A percentile compares a stretch with the other conserved stretches of the same genome.
These are phyloP conservation scores for Mycena amicta DNA, from an alignment of 768 basidiomycete genomes.

Conservation along the genomic window DNA sequence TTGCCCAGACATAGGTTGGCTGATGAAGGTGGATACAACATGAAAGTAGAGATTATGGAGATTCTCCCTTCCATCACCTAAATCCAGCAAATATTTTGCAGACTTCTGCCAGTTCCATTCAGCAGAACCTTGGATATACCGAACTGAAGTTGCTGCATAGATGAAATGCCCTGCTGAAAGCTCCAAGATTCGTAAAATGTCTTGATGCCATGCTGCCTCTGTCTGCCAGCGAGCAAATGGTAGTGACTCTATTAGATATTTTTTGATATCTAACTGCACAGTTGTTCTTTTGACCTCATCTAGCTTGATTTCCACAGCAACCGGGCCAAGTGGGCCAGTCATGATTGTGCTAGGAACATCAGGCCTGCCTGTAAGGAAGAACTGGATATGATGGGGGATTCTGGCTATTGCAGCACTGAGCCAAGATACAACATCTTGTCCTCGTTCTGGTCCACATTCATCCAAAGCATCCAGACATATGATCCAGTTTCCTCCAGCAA, in stretches of 20 bases:
- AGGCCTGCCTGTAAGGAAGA: slow-evolving; percentile 9
- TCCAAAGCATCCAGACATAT: slow-evolving; percentile 3
- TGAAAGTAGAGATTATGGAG: not conserved
- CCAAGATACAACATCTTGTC: slow-evolving; percentile 3
- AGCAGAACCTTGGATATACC: not conserved
- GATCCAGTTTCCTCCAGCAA: not conserved
- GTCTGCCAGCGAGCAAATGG: not conserved
- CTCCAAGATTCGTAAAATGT: not conserved
- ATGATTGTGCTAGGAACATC: not conserved
- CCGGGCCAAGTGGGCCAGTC: not conserved
- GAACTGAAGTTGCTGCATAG: not conserved
- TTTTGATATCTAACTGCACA: not conserved
- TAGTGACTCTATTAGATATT: not conserved
- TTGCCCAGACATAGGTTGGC: not conserved
- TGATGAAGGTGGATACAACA: not conserved
- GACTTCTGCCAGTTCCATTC: not conserved
- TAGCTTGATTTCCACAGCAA: not conserved
- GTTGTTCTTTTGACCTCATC: not conserved
- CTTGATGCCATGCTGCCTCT: not conserved
- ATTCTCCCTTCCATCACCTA: not conserved
- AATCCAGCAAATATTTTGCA: not conserved
- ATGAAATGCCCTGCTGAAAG: not conserved
- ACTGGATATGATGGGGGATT: not conserved
- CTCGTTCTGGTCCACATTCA: slow-evolving; percentile 8
- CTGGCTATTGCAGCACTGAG: not conserved